Conservation (phyloP, 2,329 filamentous ascomycete genomes). For the Aspergillus flavus region DNA sequence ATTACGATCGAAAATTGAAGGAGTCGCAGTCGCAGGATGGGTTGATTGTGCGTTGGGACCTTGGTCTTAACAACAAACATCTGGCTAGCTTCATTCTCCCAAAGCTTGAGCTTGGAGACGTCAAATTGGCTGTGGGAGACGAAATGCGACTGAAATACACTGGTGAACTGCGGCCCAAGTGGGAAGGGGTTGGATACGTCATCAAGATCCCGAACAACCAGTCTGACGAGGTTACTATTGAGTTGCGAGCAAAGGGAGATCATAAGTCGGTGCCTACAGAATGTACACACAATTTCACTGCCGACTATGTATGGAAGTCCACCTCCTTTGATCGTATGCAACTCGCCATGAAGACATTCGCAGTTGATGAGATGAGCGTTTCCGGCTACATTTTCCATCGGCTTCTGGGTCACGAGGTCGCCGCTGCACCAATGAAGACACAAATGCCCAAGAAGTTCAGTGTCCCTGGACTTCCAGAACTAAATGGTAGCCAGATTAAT, state of each 20-base stretch:
- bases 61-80: slow-evolving; percentile 96
- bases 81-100: slow-evolving; percentile 92
- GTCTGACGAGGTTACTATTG: slow-evolving; percentile 94
- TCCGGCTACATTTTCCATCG: slow-evolving; percentile 99
- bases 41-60: slow-evolving; percentile 91
- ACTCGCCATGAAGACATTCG: slow-evolving; percentile 98
- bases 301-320: slow-evolving; percentile 99
- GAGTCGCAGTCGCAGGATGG: slow-evolving; percentile 97
- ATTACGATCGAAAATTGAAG: slow-evolving; percentile 98
- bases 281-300: slow-evolving; percentile 96
- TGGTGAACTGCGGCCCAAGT: slow-evolving; percentile 85
- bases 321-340: slow-evolving; percentile 99
- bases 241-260: slow-evolving; percentile 89
- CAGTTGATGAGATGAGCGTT: slow-evolving; percentile 95
- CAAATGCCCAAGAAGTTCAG: slow-evolving; percentile 96
- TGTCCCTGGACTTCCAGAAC: slow-evolving; percentile 87
- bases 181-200: slow-evolving; percentile 98
- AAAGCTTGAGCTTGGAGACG: slow-evolving; percentile 95
- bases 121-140: slow-evolving; percentile 95
- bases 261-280: slow-evolving; percentile 96
- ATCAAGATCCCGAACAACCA: slow-evolving; percentile 99
- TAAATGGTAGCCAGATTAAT: slow-evolving; percentile 94
- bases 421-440: slow-evolving; percentile 91
- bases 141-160: slow-evolving; percentile 98
- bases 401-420: slow-evolving; percentile 91